phyloP scores from a whole-genome alignment of 805 yeast genomes.

The Pichia sporocuriosa region DNA sequence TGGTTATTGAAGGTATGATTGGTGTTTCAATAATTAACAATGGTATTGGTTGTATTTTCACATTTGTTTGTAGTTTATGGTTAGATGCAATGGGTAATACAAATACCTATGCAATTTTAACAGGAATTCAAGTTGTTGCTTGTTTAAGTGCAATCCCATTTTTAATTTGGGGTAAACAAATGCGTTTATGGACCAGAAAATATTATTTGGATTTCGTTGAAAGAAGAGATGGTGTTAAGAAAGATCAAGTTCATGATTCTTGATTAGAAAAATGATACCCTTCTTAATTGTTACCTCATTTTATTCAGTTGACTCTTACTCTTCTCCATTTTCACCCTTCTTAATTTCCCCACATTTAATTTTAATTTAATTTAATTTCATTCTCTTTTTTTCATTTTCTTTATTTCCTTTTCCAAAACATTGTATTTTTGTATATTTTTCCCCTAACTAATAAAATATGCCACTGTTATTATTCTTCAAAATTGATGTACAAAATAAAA shows the following conservation, averaged over 20 bases:
- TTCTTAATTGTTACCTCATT: too few relatives aligned
- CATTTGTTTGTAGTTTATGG: slow-evolving; percentile 60
- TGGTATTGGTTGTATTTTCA: slow-evolving; percentile 57
- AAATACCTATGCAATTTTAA: slow-evolving; percentile 54
- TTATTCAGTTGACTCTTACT: neutral
- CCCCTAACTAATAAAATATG: too few relatives aligned
- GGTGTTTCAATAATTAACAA: slow-evolving; percentile 63
- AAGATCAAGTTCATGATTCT: slow-evolving; percentile 2
- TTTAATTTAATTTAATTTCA: too few relatives aligned
- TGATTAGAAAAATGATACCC: too few relatives aligned
- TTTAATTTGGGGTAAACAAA: slow-evolving; percentile 42
- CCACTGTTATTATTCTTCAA: too few relatives aligned
- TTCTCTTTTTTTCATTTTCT: too few relatives aligned
- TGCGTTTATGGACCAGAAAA: slow-evolving; percentile 51
- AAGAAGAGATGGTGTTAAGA: slow-evolving; percentile 37
- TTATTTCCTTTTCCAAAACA: too few relatives aligned
- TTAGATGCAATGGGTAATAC: slow-evolving; percentile 49
- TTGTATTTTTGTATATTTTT: too few relatives aligned
- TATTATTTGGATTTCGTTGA: slow-evolving; percentile 50
- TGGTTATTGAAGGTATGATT: slow-evolving; percentile 65
- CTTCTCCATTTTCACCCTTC: too few relatives aligned
- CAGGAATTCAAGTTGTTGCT: slow-evolving; percentile 52
- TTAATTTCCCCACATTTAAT: too few relatives aligned
- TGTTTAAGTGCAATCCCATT: slow-evolving; percentile 45
- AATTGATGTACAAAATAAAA: too few relatives aligned